Conservation (phyloP, 139 green algal genomes). For the Coccomyxa sp. region DNA sequence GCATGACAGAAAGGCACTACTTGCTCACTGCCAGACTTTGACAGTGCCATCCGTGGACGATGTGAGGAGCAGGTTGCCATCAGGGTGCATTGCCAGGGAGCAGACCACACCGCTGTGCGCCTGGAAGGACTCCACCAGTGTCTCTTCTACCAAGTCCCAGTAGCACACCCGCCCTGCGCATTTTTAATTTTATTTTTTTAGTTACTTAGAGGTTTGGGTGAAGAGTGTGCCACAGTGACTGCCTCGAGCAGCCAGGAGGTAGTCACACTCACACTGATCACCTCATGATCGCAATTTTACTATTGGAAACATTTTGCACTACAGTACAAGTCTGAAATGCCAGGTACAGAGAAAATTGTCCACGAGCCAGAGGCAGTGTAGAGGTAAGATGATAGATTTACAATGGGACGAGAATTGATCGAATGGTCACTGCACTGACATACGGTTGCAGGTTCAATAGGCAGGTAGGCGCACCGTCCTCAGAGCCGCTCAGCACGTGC, state of each 20-base stretch:
- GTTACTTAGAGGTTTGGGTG: not conserved
- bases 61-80: constrained; percentile 63
- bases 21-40: constrained; percentile 60
- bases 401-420: no score
- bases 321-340: not conserved
- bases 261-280: not conserved
- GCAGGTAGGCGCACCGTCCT: constrained; percentile 55
- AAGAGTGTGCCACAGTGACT: no score
- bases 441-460: no score
- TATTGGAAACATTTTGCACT: not conserved
- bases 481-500: constrained; percentile 68
- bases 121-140: constrained; percentile 49
- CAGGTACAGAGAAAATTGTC: not conserved
- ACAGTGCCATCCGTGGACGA: constrained; percentile 68
- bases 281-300: not conserved
- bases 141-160: constrained; percentile 82
- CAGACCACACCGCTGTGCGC: constrained; percentile 70
- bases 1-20: not conserved
- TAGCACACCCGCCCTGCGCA: constrained; percentile 68
- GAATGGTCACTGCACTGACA: no score
- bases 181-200: not conserved
- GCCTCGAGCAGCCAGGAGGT: not conserved
- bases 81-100: constrained; percentile 69
- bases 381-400: no score
- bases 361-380: no score